Evolutionary conservation across 805 yeast genomes (phyloP).

Genomic region (Vanderwaltozyma polyspora): DNA sequence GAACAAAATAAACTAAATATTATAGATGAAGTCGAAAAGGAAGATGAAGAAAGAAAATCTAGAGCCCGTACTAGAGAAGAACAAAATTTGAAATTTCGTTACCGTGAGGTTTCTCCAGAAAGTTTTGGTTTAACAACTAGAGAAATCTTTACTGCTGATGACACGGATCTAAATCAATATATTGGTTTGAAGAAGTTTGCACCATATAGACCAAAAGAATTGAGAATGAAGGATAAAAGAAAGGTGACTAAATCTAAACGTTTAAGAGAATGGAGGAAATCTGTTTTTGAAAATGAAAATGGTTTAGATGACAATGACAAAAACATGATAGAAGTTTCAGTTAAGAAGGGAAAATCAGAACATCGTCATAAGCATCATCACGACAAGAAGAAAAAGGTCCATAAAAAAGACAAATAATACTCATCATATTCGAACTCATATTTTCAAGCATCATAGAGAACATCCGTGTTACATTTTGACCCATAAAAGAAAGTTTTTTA

Average conservation of each 20-base stretch:
- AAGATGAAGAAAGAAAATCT: slow-evolving; percentile 40
- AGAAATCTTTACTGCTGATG: slow-evolving; percentile 86
- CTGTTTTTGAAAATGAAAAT: slow-evolving; percentile 56
- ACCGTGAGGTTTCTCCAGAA: slow-evolving; percentile 93
- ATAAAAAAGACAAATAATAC: too few species aligned
- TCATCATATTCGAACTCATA: too few species aligned
- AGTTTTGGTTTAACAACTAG: slow-evolving; percentile 74
- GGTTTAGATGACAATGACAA: slow-evolving; percentile 27
- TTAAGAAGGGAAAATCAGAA: slow-evolving; percentile 10
- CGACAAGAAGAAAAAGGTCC: not conserved
- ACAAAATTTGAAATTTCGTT: slow-evolving; percentile 52
- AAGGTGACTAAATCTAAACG: slow-evolving; percentile 75
- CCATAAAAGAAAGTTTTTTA: too few species aligned
- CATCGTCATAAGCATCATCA: slow-evolving; percentile 3
- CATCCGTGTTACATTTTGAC: too few species aligned
- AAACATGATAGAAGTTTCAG: slow-evolving; percentile 20
- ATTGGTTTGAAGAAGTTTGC: slow-evolving; percentile 89
- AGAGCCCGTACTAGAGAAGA: slow-evolving; percentile 39
- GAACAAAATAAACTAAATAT: slow-evolving; percentile 57
- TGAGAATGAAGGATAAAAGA: slow-evolving; percentile 64
- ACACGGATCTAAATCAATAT: slow-evolving; percentile 68
- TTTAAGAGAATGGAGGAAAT: slow-evolving; percentile 81
- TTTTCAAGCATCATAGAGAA: too few species aligned
- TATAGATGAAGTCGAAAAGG: slow-evolving; percentile 57
- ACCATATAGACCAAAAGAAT: slow-evolving; percentile 73